Evolutionary conservation across 495 filamentous ascomycete species (phyloP), one percentile per base, ranked within the genome.

Genomic region (Friedmanniomyces endolithicus): DNA sequence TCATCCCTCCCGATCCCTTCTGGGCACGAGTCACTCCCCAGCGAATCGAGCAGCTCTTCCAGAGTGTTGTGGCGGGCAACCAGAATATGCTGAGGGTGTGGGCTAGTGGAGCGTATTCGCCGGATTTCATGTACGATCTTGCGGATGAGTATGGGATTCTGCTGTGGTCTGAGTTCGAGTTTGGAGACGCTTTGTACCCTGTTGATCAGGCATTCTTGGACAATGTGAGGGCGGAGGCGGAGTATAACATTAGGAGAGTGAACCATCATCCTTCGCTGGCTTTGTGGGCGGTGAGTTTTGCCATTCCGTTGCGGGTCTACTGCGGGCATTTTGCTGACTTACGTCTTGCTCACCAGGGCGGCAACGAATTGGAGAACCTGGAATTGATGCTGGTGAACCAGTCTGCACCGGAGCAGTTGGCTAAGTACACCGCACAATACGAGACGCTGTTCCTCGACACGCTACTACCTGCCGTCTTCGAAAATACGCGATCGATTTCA

Each of bases 31-130:
- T 83, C 7, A 83, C 80, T 0, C 67, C 73, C 35, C 64, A 64
- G 0, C 72, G 68, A 34, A 77, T 84, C 63, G 65, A 71, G 29
- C 72, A 74, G 34, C 62, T 84, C 9, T 81, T 85, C 53, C 67
- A 77, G 45, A 74, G 77, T 0, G 77, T 77, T 1, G 66, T 78
- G 2, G 75, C 69, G 8, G 81, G 75, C 3, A 79, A 83, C 52
- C 80, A 83, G 63, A 86, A 86, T 61, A 84, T 86, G 82, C 73
- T 86, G 4, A 76, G 81, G 0, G 76, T 84, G 11, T 86, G 82
- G 82, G 70, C 79, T 1, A 78, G 76, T 11, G 80, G 82, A 17
- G 75, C 78, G 1, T 86, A 85, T 57, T 70, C 75, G 14, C 79
- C 78, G 1, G 82, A 84, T 61, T 84, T 81, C 51, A 81, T 86